Percentiles rank a stretch among this genome's conserved stretches.
Evolutionary conservation across 164 flowering plant species (phyloP).

Genomic region (Hamamelis virginiana): DNA sequence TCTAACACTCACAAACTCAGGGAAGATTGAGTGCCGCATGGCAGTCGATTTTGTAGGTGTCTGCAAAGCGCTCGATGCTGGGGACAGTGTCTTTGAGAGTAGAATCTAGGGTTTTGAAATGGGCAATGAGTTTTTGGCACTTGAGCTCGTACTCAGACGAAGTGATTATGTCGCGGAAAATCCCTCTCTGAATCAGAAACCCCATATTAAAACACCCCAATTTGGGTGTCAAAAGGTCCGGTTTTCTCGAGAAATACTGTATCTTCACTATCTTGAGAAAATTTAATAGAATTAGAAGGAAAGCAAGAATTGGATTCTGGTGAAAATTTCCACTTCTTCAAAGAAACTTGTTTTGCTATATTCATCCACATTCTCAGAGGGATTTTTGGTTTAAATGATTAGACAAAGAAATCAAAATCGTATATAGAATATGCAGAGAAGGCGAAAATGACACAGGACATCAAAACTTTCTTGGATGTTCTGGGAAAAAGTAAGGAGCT

Average conservation of each 20-base stretch:
- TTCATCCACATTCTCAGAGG: constrained; percentile 47
- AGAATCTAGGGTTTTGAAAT: constrained; percentile 76
- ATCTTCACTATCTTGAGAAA: constrained; percentile 8
- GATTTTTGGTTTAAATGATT: not conserved
- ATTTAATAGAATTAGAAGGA: constrained; percentile 6
- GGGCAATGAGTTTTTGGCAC: constrained; percentile 82
- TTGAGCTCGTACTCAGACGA: constrained; percentile 73
- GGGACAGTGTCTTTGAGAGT: constrained; percentile 76
- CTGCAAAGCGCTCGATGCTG: constrained; percentile 75
- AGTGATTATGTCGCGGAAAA: constrained; percentile 70
- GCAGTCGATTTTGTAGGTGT: constrained; percentile 88
- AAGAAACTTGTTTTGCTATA: constrained; percentile 28
- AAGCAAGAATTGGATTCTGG: constrained; percentile 3
- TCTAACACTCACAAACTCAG: too few relatives aligned
- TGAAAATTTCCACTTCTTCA: constrained; percentile 22
- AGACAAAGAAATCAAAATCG: not conserved
- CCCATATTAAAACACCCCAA: too few relatives aligned
- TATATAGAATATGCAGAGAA: not conserved
- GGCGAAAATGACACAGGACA: not conserved
- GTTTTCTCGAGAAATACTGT: constrained; percentile 12
- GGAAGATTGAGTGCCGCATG: constrained; percentile 81
- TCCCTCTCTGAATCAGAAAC: too few relatives aligned
- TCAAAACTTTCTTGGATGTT: not conserved
- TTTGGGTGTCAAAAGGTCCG: constrained; percentile 11
- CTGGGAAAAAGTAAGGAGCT: not conserved